Base-by-base conservation (phyloP, 2,329 filamentous ascomycete species). In the Botrytis galanthina region DNA sequence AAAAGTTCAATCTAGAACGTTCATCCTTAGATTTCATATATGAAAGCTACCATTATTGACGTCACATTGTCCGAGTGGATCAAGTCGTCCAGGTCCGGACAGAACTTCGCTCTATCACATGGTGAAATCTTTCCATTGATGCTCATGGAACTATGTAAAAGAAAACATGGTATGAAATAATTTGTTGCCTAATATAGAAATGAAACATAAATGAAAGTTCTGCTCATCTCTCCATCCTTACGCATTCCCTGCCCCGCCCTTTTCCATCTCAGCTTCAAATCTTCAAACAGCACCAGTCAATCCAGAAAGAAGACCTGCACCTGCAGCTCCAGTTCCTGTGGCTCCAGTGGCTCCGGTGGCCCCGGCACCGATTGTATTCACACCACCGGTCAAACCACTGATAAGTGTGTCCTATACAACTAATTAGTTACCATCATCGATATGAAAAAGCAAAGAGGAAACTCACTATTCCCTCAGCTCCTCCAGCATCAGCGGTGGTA, bases 31-130 rank as follows among this genome's bases (percentile, higher is more conserved):
- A 26, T 10, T 3, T 12, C 32, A 26, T 64, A 1, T 18, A 35
- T 18, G 18, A 20, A 26, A 32, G 62, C 20, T 10, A 32, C 29
- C 22, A 26, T 35, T 46, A 26, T 35, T 46, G n/a, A 26, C 18
- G 20, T 26, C 39, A 64, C 7, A n/a, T 54, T 39, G 48, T 29
- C 32, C 16, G 29, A 68, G 16, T 20, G 18, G 26, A 18, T 16
- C 14, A n/a, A 32, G 5, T 51, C 4, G 26, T 18, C 2, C 35
- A 39, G 9, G 10, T 14, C 10, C 16, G 2, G 6, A 42, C 9
- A 6, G 1, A n/a, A 62, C 12, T n/a, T 1, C 7, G 3, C 16
- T 62, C 6, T n/a, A 39, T 8, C 18, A 3, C 1, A 18, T 4
- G 18, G 10, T 54, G 32, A 9, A 12, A 54, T 12, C 8, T 57